phyloP scores from a whole-genome alignment of 2,329 filamentous ascomycete species.

The Fusarium duplospermum region DNA sequence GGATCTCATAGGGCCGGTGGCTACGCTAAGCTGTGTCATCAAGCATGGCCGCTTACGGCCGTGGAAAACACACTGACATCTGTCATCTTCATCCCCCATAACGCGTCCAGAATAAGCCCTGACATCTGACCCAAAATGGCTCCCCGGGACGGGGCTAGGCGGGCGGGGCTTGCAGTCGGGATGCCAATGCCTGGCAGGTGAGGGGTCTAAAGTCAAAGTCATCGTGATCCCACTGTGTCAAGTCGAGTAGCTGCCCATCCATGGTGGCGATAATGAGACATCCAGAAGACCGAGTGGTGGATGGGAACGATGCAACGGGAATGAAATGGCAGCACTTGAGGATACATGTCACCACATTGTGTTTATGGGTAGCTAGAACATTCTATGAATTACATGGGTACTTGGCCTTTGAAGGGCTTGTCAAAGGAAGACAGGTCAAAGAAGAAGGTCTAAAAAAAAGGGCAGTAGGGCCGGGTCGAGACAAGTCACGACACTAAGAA shows the following conservation, averaged over 20 bases:
- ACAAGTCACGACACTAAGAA: no score
- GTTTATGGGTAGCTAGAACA: neutral
- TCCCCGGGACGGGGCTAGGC: neutral
- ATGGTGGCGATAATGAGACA: neutral
- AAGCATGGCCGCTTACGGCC: neutral
- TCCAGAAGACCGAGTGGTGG: neutral
- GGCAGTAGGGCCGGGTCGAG: no score
- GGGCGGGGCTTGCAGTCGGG: neutral
- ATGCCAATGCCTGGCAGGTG: neutral
- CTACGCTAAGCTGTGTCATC: no score
- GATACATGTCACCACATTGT: neutral
- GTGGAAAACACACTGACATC: neutral
- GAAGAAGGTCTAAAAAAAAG: neutral
- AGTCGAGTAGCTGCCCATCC: neutral
- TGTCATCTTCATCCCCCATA: neutral
- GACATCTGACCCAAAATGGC: conserved; percentile 3
- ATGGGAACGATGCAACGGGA: neutral
- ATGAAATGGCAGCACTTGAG: neutral
- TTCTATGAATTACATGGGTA: neutral
- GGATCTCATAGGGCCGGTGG: no score
- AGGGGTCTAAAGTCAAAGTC: neutral
- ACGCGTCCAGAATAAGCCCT: conserved; percentile 16
- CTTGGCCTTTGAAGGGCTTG: neutral
- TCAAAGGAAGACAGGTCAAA: neutral
- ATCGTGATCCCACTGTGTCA: neutral